phyloP scores from a whole-genome alignment of 352 stramenopile species.

The Thalassiosira mediterranea region DNA sequence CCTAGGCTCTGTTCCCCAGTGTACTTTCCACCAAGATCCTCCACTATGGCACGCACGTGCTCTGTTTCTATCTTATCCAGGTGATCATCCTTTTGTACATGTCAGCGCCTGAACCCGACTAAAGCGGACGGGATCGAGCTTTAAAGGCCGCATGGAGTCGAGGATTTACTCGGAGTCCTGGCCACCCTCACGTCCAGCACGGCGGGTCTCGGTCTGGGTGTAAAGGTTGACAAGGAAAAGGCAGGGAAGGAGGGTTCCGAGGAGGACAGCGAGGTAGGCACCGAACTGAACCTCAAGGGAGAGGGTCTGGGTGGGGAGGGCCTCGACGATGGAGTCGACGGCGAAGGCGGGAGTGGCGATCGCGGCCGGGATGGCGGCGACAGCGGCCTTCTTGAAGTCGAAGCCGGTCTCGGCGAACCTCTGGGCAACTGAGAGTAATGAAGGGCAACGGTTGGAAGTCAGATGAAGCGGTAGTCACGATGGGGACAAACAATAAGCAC shows the following conservation, averaged over 20 bases:
- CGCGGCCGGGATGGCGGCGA: slow-evolving; percentile 67
- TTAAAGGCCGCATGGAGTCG: too few species aligned
- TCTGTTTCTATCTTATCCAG: too few species aligned
- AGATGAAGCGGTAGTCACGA: too few species aligned
- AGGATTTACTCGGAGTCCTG: slow-evolving; percentile 77
- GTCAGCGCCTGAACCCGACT: too few species aligned
- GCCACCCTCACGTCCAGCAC: slow-evolving; percentile 73
- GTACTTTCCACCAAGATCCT: too few species aligned
- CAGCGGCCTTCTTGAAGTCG: slow-evolving; percentile 61
- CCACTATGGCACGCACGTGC: too few species aligned
- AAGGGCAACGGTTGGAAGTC: not conserved
- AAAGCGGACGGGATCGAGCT: too few species aligned
- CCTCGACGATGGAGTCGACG: slow-evolving; percentile 78
- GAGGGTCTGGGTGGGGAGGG: slow-evolving; percentile 74
- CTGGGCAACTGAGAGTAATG: slow-evolving; percentile 54
- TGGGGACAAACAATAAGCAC: too few species aligned
- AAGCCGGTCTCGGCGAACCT: slow-evolving; percentile 36
- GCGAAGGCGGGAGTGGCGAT: slow-evolving; percentile 78
- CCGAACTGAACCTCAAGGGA: slow-evolving; percentile 85
- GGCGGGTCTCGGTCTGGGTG: slow-evolving; percentile 84
- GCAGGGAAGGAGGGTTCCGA: slow-evolving; percentile 85
- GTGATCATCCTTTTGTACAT: too few species aligned
- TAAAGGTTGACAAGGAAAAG: slow-evolving; percentile 88
- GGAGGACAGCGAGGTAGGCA: slow-evolving; percentile 86
- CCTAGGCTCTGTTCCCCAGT: too few species aligned